These are phyloP conservation scores for Daldinia vernicosa DNA, from an alignment of 495 filamentous ascomycete genomes.

Conservation along the genomic window DNA sequence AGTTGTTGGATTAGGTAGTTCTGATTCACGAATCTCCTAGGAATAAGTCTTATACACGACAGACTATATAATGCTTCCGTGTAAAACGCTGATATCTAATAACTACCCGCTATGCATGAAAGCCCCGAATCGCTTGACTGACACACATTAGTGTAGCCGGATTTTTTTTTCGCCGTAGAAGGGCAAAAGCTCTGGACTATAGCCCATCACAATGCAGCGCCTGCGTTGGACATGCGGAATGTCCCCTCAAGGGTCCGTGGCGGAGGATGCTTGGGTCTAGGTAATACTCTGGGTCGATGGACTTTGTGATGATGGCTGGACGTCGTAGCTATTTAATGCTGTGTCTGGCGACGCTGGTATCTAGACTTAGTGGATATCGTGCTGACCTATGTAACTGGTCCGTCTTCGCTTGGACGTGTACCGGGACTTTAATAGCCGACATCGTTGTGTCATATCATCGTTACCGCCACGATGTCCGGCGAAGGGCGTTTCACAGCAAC, in stretches of 20 bases:
- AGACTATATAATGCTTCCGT: background rate
- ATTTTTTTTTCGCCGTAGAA: background rate
- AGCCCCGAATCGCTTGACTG: background rate
- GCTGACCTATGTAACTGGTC: background rate
- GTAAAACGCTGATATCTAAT: background rate
- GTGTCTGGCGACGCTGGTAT: background rate
- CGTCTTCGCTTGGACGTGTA: background rate
- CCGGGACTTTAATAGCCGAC: background rate
- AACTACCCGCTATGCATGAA: background rate
- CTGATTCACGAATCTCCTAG: background rate
- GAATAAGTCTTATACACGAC: background rate
- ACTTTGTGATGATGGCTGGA: background rate
- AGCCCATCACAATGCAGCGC: background rate
- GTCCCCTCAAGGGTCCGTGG: background rate
- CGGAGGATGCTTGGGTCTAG: background rate
- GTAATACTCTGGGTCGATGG: background rate
- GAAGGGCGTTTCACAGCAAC: background rate
- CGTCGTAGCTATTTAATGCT: background rate
- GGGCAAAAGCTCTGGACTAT: background rate
- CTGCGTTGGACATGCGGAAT: no score
- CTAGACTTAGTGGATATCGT: background rate
- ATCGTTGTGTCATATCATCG: background rate
- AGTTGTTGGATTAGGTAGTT: background rate
- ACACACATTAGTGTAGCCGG: background rate
- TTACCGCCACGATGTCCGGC: background rate